phyloP scores from a whole-genome alignment of 129 eudicot genomes.

The Dittrichia graveolens region DNA sequence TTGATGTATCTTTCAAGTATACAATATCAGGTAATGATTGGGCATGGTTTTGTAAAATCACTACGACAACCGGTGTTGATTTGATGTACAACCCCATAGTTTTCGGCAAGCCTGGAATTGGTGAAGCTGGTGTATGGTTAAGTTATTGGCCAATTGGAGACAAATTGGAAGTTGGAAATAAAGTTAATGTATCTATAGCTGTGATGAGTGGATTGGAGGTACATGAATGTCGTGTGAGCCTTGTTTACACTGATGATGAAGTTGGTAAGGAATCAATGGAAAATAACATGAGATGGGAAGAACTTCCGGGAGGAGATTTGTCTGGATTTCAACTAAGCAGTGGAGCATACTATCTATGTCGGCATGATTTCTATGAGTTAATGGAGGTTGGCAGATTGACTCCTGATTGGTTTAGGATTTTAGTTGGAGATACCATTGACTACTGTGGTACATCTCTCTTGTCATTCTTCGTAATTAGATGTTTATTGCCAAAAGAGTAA shows the following conservation, averaged over 20 bases:
- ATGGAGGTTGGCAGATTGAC: constrained; percentile 27
- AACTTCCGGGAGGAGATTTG: constrained; percentile 7
- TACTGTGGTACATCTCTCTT: background rate
- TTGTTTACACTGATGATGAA: constrained; percentile 17
- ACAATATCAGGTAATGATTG: constrained; percentile 10
- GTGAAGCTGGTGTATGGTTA: constrained; percentile 21
- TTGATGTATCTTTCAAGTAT: constrained; percentile 9
- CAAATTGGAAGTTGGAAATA: background rate
- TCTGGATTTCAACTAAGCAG: constrained; percentile 18
- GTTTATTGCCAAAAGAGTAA: background rate
- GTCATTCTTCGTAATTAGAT: background rate
- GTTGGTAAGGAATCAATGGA: background rate
- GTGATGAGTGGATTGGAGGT: constrained; percentile 25
- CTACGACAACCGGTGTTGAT: constrained; percentile 18
- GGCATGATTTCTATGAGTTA: constrained; percentile 23
- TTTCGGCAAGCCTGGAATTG: constrained; percentile 12
- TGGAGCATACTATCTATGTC: constrained; percentile 29
- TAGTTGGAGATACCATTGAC: constrained; percentile 28
- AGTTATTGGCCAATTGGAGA: constrained; percentile 34
- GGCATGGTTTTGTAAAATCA: constrained; percentile 20
- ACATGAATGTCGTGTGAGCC: constrained; percentile 25
- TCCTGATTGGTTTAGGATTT: constrained; percentile 24
- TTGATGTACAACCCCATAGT: constrained; percentile 29
- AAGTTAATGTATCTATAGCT: constrained; percentile 17
- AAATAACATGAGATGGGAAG: background rate